A percentile compares a stretch with the other conserved stretches of the same genome.
phyloP scores from a whole-genome alignment of 2,329 filamentous ascomycete species.

The Nemania bipapillata region DNA sequence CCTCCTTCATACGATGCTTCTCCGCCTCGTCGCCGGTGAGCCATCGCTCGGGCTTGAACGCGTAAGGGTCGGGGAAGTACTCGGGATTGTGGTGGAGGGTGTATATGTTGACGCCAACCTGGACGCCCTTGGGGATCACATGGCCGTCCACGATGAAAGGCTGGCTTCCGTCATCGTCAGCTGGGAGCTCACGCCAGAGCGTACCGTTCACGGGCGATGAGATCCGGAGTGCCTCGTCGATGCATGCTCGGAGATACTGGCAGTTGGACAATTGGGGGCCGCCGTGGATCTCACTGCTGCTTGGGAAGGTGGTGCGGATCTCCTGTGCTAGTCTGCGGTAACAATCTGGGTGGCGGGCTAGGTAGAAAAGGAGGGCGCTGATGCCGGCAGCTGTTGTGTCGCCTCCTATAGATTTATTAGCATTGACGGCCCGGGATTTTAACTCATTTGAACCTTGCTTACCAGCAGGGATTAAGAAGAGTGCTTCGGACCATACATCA shows the following conservation, averaged over 20 bases:
- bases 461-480: constrained; percentile 43
- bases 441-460: neutral
- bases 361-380: constrained; percentile 40
- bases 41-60: constrained; percentile 40
- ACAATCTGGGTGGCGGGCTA: constrained; percentile 32
- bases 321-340: constrained; percentile 37
- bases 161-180: constrained; percentile 28
- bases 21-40: constrained; percentile 24
- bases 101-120: constrained; percentile 39
- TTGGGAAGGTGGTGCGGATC: constrained; percentile 32
- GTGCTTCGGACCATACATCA: constrained; percentile 40
- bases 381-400: constrained; percentile 38
- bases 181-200: constrained; percentile 37
- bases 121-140: constrained; percentile 34
- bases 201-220: constrained; percentile 34
- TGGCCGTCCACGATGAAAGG: constrained; percentile 37
- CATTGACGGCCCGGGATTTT: neutral
- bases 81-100: constrained; percentile 35
- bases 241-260: constrained; percentile 42
- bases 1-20: constrained; percentile 24
- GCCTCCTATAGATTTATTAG: constrained; percentile 26
- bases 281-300: constrained; percentile 24
- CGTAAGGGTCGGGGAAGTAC: constrained; percentile 38
- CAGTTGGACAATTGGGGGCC: constrained; percentile 37
- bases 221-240: constrained; percentile 40